Evolutionary conservation across 345 rosid species (phyloP), one percentile per base, ranked within the genome.

Genomic region (Kandelia obovata): DNA sequence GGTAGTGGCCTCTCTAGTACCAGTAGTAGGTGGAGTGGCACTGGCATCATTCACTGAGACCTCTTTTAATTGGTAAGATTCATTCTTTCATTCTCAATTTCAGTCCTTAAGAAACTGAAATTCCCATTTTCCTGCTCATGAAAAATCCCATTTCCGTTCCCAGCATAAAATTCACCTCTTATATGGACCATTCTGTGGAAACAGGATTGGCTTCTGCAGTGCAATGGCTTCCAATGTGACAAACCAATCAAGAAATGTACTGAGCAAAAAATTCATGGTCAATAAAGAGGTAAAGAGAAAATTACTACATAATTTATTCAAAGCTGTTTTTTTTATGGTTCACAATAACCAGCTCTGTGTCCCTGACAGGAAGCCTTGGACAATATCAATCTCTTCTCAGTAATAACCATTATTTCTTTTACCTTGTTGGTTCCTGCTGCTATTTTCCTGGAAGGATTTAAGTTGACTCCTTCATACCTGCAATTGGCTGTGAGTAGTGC

Each of bases 191-290:
- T 43, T 43, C 49, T 43, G 13, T 13, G 49, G 66, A 67, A 76
- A 60, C 84, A 91, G 96, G 96, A 80, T 66, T 72, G 98, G 98
- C 61, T 94, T 94, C 85, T 81, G 80, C 61, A 85, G 86, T 59
- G 96, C 98, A 51, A 89, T 94, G 98, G 95, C 97, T 35, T 94
- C 98, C 64, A 94, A 94, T 74, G 78, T 91, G 63, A 89, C 96
- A 0, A 94, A 91, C 79, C 98, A 94, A 75, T 89, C 90, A 1
- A 85, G 98, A 52, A 91, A 91, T 72, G 87, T 94, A 66, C 83
- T 91, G 20, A 86, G 97, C 83, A 94, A 94, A 68, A 94, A 83
- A 52, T 71, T 88, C 64, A 88, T 94, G 97, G 76, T 79, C 49
- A 80, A 80, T 15, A 71, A 81, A 82, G 91, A 87, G 90, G 85